Evolutionary conservation across 768 basidiomycete genomes (phyloP).

Genomic region (Boletus sp.): DNA sequence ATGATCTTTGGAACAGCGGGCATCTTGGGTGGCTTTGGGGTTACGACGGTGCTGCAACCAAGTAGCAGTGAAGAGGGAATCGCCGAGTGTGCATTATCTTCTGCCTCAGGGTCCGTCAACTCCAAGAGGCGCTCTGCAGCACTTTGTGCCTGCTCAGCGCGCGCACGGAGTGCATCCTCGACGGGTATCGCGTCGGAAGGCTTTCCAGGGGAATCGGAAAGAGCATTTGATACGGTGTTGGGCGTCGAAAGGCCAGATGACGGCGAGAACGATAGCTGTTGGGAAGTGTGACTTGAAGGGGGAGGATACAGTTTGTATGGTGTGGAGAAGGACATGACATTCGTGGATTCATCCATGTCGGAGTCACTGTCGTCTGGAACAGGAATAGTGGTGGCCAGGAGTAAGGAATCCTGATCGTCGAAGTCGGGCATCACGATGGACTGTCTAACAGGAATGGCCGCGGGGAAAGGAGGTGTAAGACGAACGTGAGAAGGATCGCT

Average conservation of each 20-base stretch:
- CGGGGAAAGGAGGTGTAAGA: constrained; percentile 4
- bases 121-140: constrained; percentile 87
- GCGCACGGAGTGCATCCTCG: constrained; percentile 82
- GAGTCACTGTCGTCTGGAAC: constrained; percentile 74
- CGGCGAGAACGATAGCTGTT: constrained; percentile 51
- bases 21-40: constrained; percentile 39
- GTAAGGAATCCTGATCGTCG: constrained; percentile 57
- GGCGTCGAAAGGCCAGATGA: constrained; percentile 50
- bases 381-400: constrained; percentile 72
- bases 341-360: constrained; percentile 54
- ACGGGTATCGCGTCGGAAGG: constrained; percentile 51
- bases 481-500: constrained; percentile 27
- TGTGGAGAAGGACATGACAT: constrained; percentile 71
- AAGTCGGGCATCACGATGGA: constrained; percentile 44
- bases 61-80: constrained; percentile 56
- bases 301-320: constrained; percentile 55
- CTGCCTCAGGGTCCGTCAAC: constrained; percentile 78
- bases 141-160: constrained; percentile 92
- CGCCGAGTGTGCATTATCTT: constrained; percentile 47
- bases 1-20: constrained; percentile 35
- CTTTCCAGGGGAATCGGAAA: constrained; percentile 53
- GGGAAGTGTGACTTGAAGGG: constrained; percentile 38
- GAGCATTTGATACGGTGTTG: constrained; percentile 53
- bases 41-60: constrained; percentile 37
- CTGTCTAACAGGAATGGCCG: constrained; percentile 40